Conservation (phyloP, 345 rosid genomes). For the Eutrema yunnanense region DNA sequence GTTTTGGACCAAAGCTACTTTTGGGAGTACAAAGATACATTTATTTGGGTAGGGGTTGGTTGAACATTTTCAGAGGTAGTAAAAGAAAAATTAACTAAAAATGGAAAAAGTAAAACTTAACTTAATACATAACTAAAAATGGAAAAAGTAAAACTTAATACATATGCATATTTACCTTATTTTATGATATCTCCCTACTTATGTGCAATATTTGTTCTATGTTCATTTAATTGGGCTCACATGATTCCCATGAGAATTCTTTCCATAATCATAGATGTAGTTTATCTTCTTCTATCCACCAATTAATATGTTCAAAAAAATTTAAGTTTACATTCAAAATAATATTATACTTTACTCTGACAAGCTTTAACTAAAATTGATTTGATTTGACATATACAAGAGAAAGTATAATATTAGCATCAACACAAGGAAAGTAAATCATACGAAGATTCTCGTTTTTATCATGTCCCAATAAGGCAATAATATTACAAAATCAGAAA, state of each 20-base stretch:
- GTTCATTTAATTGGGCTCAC: constrained; percentile 21
- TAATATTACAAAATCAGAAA: neutral
- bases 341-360: constrained; percentile 7
- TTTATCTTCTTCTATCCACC: neutral
- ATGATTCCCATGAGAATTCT: constrained; percentile 12
- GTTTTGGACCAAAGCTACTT: constrained; percentile 33
- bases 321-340: constrained; percentile 3
- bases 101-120: constrained; percentile 3
- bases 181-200: neutral
- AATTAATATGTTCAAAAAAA: neutral
- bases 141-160: neutral
- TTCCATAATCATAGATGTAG: constrained; percentile 5
- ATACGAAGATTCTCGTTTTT: neutral
- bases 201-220: neutral
- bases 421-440: neutral
- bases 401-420: neutral
- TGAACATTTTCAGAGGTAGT: constrained; percentile 13
- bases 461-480: too few species aligned
- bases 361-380: neutral
- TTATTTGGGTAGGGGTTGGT: constrained; percentile 14
- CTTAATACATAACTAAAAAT: constrained; percentile 2
- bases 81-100: neutral
- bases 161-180: neutral
- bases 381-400: neutral
- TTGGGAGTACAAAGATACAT: constrained; percentile 20